Evolutionary conservation across 2,329 filamentous ascomycete genomes (phyloP).

Genomic region (Clarireedia homoeocarpa): DNA sequence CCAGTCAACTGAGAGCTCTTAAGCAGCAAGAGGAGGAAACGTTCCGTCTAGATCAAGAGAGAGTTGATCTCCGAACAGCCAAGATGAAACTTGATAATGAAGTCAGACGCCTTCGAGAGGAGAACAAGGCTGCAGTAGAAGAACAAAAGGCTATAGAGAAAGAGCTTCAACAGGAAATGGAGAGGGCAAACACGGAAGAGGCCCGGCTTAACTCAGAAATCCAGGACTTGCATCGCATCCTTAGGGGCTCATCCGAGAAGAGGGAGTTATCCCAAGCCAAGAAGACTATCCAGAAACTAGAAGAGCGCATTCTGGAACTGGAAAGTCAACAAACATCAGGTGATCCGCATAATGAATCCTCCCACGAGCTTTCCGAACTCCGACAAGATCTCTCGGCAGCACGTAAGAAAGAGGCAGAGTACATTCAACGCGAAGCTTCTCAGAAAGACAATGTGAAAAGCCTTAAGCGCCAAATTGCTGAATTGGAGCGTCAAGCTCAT

Average conservation of each 20-base stretch:
- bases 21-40: slow-evolving; percentile 50
- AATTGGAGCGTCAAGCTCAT: slow-evolving; percentile 60
- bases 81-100: slow-evolving; percentile 62
- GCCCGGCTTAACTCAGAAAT: slow-evolving; percentile 51
- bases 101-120: slow-evolving; percentile 55
- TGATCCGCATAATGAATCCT: slow-evolving; percentile 35
- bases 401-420: slow-evolving; percentile 56
- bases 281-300: slow-evolving; percentile 57
- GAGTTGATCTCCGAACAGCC: slow-evolving; percentile 58
- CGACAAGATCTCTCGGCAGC: slow-evolving; percentile 55
- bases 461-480: slow-evolving; percentile 56
- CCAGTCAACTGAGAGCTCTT: slow-evolving; percentile 49
- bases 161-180: slow-evolving; percentile 58
- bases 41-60: slow-evolving; percentile 58
- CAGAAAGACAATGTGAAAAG: slow-evolving; percentile 55
- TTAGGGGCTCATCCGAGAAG: slow-evolving; percentile 31
- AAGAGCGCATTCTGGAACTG: slow-evolving; percentile 43
- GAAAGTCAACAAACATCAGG: slow-evolving; percentile 33
- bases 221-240: slow-evolving; percentile 40
- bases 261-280: slow-evolving; percentile 43
- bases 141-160: slow-evolving; percentile 52
- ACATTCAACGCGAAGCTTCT: slow-evolving; percentile 55
- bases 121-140: slow-evolving; percentile 49
- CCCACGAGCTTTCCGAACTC: slow-evolving; percentile 49
- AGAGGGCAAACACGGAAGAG: slow-evolving; percentile 59